Base-by-base conservation (phyloP, 495 filamentous ascomycete species). In the Clavariopsis aquatica region DNA sequence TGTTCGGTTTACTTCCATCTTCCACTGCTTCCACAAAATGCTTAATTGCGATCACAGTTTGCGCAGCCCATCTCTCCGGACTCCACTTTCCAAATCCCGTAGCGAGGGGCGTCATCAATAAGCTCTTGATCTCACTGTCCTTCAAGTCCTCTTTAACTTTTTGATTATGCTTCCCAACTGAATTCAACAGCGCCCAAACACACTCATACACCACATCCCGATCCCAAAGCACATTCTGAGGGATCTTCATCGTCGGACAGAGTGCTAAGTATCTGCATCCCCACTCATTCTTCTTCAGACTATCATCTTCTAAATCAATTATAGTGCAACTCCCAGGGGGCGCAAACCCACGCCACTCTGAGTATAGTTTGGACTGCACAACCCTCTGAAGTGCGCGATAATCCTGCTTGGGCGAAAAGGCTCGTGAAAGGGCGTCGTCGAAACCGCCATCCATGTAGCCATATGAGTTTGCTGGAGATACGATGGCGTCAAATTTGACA, bases 131-230 rank as follows among this genome's bases (percentile, higher is more conserved):
- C 70, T 68, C 64, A 8, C 34, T 19, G 29, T 28, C 53, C 19
- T 53, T 3, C 23, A 41, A 3, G 0, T 24, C 36, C 22, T 1
- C 49, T 54, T 47, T 43, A 31, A 31, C 12, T 2, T 23, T 55
- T 27, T 74, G 71, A 69, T 84, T 83, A 63, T 76, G 74, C 10
- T 76, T 73, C 55, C 81, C 78, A 23, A 83, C 60, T 58, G 76
- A 70, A 68, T 74, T 77, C 43, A 84, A 38, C 64, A 84, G 60
- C 65, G 78, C 78, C 82, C 82, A 83, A 1, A 79, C 67, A 72
- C 82, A 80, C 68, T 83, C 77, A 60, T 81, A 83, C 20, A 82
- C 78, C n/a, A 84, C 72, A 70, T 83, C 82, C 1, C 78, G 77
- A 64, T 84, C 78, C 81, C 81, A 84, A 19, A 19, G 45, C 22